Percentiles rank a stretch among this genome's conserved stretches.
Evolutionary conservation across 495 filamentous ascomycete genomes (phyloP).

Genomic region (Penicillium alfredii): DNA sequence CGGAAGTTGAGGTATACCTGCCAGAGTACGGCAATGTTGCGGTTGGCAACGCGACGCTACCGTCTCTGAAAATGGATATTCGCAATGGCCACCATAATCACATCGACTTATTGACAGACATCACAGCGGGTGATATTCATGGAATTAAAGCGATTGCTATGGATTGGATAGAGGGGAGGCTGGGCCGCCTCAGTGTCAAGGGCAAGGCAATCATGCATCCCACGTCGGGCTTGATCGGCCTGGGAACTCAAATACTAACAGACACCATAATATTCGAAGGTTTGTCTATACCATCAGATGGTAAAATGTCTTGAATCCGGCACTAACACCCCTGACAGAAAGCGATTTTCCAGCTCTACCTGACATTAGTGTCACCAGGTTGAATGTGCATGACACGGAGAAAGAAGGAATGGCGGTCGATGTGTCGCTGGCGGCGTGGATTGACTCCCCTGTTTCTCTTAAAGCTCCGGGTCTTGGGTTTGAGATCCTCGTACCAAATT

Average conservation of each 20-base stretch:
- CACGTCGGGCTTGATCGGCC: constrained; percentile 67
- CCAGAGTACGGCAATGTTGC: constrained; percentile 77
- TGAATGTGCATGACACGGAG: constrained; percentile 67
- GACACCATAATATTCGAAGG: constrained; percentile 74
- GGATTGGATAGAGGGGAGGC: constrained; percentile 76
- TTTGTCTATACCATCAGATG: constrained; percentile 42
- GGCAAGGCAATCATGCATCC: constrained; percentile 65
- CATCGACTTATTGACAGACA: constrained; percentile 70
- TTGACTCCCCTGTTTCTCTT: constrained; percentile 70
- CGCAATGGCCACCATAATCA: constrained; percentile 68
- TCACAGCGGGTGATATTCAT: constrained; percentile 69
- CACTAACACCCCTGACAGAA: constrained; percentile 31
- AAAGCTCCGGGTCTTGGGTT: constrained; percentile 75
- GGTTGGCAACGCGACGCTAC: constrained; percentile 69
- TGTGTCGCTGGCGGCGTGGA: constrained; percentile 58
- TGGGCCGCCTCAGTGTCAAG: constrained; percentile 59
- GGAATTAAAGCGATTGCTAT: constrained; percentile 74
- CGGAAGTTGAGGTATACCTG: constrained; percentile 69
- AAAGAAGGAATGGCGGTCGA: constrained; percentile 69
- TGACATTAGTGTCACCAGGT: constrained; percentile 64
- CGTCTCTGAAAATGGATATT: constrained; percentile 65
- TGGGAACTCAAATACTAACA: constrained; percentile 67
- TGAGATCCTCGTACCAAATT: constrained; percentile 75
- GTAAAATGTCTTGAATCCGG: background rate
- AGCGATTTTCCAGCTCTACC: constrained; percentile 70